Conservation (phyloP, 2,329 filamentous ascomycete species). For the Alternaria infectoria region DNA sequence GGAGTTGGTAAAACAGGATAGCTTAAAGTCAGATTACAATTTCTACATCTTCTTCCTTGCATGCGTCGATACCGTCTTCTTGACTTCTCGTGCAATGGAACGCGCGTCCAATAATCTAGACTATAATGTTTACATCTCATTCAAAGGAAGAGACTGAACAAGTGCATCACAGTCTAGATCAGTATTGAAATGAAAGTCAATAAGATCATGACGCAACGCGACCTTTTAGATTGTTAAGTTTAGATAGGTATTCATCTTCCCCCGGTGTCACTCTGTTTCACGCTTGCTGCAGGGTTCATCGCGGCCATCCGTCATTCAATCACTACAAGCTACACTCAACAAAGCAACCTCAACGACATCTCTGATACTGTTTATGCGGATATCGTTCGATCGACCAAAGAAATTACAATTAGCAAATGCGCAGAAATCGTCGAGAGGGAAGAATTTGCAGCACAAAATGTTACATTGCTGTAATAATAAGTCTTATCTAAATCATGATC, state of each 20-base stretch:
- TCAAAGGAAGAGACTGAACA: neutral
- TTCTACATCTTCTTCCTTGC: neutral
- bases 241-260: neutral
- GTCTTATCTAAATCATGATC: neutral
- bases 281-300: neutral
- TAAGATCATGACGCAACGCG: neutral
- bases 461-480: neutral
- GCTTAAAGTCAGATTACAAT: neutral
- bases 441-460: neutral
- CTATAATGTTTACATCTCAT: neutral
- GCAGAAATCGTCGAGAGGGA: neutral
- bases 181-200: neutral
- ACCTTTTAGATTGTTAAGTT: neutral
- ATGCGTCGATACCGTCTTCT: neutral
- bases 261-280: neutral
- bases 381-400: neutral
- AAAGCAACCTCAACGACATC: neutral
- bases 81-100: neutral
- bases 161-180: neutral
- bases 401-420: neutral
- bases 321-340: neutral
- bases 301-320: neutral
- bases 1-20: conserved; percentile 21
- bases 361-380: neutral
- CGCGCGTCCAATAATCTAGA: neutral